phyloP scores from a whole-genome alignment of 2,329 filamentous ascomycete genomes.

The Claviceps sp. region DNA sequence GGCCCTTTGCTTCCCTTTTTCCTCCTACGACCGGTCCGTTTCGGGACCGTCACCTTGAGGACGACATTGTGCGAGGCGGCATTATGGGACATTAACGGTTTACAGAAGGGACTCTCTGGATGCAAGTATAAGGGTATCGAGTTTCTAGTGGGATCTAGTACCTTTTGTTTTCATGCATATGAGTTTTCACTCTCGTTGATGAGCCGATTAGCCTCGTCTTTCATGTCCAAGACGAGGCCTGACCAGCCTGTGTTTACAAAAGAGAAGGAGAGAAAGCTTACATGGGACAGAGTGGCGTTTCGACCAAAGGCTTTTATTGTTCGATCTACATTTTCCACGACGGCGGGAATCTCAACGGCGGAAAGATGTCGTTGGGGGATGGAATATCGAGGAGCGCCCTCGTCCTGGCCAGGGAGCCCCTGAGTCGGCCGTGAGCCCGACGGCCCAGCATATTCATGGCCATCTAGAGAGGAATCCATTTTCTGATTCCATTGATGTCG shows the following conservation, averaged over 20 bases:
- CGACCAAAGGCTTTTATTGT: conserved; percentile 29
- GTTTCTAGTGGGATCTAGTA: conserved; percentile 33
- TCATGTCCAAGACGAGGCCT: neutral
- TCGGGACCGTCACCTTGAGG: conserved; percentile 76
- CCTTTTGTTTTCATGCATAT: conserved; percentile 16
- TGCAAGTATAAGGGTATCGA: conserved; percentile 61
- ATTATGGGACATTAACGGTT: conserved; percentile 65
- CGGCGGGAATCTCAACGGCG: conserved; percentile 30
- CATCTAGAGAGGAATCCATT: neutral
- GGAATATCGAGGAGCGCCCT: conserved; percentile 20
- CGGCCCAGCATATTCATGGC: neutral
- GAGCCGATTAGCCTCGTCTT: neutral
- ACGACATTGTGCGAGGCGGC: conserved; percentile 70
- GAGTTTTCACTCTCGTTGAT: too few species aligned
- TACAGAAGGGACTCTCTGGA: conserved; percentile 65
- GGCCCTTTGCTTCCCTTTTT: conserved; percentile 63
- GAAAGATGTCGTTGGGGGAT: conserved; percentile 22
- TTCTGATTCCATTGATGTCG: neutral
- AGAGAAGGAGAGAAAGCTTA: conserved; percentile 11
- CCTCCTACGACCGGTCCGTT: conserved; percentile 71
- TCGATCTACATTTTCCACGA: conserved; percentile 30
- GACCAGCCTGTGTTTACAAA: neutral
- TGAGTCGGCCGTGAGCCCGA: neutral
- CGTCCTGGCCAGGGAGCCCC: conserved; percentile 2
- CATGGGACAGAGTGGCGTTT: conserved; percentile 24